Conservation (phyloP, 805 yeast genomes). For the Candida nemodendra region DNA sequence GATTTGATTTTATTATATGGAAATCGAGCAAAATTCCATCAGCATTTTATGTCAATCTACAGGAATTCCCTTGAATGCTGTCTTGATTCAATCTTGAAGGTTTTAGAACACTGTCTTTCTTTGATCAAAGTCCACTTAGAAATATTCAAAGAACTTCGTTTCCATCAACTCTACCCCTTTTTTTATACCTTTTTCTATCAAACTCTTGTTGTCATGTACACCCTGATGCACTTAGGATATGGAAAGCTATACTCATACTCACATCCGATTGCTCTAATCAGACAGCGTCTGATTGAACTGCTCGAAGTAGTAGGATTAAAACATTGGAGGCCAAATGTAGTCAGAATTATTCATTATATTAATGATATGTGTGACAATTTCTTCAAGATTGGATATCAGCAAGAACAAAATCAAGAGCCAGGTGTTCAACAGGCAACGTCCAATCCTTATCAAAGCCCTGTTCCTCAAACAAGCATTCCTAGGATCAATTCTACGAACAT, state of each 20-base stretch:
- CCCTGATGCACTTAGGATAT: conserved; percentile 44
- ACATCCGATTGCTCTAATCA: conserved; percentile 25
- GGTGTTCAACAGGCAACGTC: not conserved
- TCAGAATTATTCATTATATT: conserved; percentile 32
- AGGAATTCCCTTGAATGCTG: conserved; percentile 37
- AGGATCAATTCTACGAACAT: not conserved
- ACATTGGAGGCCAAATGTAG: conserved; percentile 31
- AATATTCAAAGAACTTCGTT: conserved; percentile 28
- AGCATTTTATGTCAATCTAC: conserved; percentile 45
- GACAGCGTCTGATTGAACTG: conserved; percentile 30
- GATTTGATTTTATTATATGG: conserved; percentile 50
- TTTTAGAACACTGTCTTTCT: conserved; percentile 35
- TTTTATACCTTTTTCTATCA: conserved; percentile 50
- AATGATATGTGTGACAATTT: conserved; percentile 33
- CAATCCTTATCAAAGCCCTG: not conserved
- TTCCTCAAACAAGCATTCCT: not conserved
- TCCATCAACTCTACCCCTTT: conserved; percentile 45
- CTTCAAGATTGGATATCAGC: conserved; percentile 22
- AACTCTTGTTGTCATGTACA: conserved; percentile 50
- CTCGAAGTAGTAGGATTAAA: conserved; percentile 27
- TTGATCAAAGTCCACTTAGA: conserved; percentile 35
- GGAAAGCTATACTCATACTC: conserved; percentile 29
- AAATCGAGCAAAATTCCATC: conserved; percentile 50
- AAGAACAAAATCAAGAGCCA: conserved; percentile 3
- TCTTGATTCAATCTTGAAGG: conserved; percentile 38